These are phyloP conservation scores for Podila epicladia DNA, from an alignment of 192 early-diverging fungal species.

Conservation along the genomic window DNA sequence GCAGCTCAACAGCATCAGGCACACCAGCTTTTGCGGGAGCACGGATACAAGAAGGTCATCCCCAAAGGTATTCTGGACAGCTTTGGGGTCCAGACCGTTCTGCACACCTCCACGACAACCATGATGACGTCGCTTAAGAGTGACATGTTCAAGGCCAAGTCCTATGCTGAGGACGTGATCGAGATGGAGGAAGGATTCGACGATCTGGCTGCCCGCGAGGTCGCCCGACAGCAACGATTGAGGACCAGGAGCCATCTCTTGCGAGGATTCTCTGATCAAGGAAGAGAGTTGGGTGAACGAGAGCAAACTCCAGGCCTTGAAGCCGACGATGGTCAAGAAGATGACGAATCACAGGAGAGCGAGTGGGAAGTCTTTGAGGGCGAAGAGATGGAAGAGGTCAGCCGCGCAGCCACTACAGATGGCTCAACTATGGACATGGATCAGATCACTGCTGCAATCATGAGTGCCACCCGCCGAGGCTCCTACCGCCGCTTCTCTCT, in stretches of 20 bases:
- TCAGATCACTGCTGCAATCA: slow-evolving; percentile 8
- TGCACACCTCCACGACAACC: slow-evolving; percentile 6
- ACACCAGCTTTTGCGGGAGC: slow-evolving; percentile 5
- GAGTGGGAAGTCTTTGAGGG: background rate
- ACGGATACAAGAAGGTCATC: slow-evolving; percentile 17
- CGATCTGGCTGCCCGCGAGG: background rate
- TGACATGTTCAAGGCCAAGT: background rate
- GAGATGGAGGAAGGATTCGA: slow-evolving; percentile 19
- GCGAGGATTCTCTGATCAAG: background rate
- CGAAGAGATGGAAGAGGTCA: background rate
- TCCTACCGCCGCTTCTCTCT: slow-evolving; percentile 16
- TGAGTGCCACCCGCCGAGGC: slow-evolving; percentile 14
- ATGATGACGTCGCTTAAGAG: background rate
- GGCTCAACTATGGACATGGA: slow-evolving; percentile 16
- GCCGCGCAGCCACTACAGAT: too few species aligned
- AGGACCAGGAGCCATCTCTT: slow-evolving; percentile 6
- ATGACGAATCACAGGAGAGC: background rate
- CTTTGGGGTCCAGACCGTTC: slow-evolving; percentile 21
- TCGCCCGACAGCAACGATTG: background rate
- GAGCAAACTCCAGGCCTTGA: background rate
- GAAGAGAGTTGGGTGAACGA: background rate
- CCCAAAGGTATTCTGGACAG: slow-evolving; percentile 5
- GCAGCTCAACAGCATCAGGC: slow-evolving; percentile 12
- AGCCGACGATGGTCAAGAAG: background rate
- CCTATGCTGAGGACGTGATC: slow-evolving; percentile 13